Conservation (phyloP, 768 basidiomycete genomes). For the Suillus subalutaceus region DNA sequence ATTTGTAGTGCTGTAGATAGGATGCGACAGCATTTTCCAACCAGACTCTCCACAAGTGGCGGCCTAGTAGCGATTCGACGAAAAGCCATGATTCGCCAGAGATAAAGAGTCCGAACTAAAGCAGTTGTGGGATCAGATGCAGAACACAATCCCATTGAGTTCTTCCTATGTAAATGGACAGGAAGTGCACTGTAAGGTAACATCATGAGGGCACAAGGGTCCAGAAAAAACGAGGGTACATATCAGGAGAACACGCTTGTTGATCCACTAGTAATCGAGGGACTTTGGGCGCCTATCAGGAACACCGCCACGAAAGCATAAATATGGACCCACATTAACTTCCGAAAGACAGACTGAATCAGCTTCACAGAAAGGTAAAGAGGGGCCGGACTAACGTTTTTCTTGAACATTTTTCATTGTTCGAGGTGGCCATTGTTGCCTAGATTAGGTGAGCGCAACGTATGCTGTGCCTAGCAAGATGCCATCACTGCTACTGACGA, state of each 20-base stretch:
- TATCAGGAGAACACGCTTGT: not conserved
- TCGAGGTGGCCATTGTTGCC: conserved; percentile 12
- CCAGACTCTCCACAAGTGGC: not conserved
- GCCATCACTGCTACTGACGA: not conserved
- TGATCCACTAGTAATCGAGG: not conserved
- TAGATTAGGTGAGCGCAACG: conserved; percentile 2
- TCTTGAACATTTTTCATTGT: not conserved
- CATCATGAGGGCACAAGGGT: not conserved
- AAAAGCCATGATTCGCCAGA: not conserved
- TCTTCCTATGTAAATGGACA: not conserved
- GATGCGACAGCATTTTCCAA: not conserved
- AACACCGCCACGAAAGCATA: conserved; percentile 6
- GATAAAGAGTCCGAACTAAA: not conserved
- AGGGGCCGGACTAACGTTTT: not conserved
- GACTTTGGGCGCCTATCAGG: not conserved
- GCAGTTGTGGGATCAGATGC: not conserved
- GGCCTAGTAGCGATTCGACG: not conserved
- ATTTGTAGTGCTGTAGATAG: not conserved
- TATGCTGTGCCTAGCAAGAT: conserved; percentile 2
- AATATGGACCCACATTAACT: conserved; percentile 6
- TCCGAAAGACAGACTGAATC: not conserved
- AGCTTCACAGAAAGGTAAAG: not conserved
- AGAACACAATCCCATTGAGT: not conserved
- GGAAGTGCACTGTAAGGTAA: not conserved
- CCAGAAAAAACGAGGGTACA: not conserved